A percentile compares a stretch with the other conserved stretches of the same genome.
Evolutionary conservation across 352 stramenopile species (phyloP).

Genomic region (Phytophthora foliorum): DNA sequence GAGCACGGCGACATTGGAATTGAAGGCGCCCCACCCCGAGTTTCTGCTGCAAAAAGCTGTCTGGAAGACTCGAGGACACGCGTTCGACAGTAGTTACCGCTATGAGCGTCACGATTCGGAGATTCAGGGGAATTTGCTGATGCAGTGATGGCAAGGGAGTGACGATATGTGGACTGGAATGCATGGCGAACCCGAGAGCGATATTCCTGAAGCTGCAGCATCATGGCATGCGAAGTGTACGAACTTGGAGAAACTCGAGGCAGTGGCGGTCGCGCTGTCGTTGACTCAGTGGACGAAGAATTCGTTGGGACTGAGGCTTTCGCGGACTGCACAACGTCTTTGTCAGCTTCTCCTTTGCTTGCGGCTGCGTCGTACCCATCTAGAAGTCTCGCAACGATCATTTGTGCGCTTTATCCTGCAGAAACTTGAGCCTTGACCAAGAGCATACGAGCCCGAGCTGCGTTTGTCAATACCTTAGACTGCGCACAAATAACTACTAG

Average conservation of each 20-base stretch:
- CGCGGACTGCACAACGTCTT: background rate
- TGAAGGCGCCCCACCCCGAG: slow-evolving; percentile 1
- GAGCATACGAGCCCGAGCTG: background rate
- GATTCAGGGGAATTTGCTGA: slow-evolving; percentile 9
- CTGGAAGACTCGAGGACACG: slow-evolving; percentile 53
- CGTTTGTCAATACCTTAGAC: slow-evolving; percentile 10
- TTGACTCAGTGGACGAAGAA: background rate
- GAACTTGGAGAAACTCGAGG: slow-evolving; percentile 28
- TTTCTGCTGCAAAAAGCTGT: slow-evolving; percentile 39
- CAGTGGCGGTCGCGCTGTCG: slow-evolving; percentile 12
- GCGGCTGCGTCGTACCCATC: slow-evolving; percentile 26
- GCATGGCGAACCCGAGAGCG: slow-evolving; percentile 52
- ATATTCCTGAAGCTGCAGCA: slow-evolving; percentile 71
- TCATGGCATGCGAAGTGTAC: slow-evolving; percentile 69
- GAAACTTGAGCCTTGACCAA: background rate
- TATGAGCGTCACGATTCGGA: slow-evolving; percentile 22
- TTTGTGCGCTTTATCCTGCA: slow-evolving; percentile 8
- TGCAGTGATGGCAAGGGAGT: slow-evolving; percentile 30
- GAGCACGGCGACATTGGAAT: slow-evolving; percentile 13
- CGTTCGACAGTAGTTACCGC: slow-evolving; percentile 49
- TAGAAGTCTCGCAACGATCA: slow-evolving; percentile 33
- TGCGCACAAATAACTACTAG: slow-evolving; percentile 13
- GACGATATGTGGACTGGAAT: slow-evolving; percentile 62
- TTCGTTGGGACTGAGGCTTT: background rate
- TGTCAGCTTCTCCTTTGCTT: background rate